Percentiles rank a stretch among this genome's conserved stretches.
These are phyloP conservation scores for Populus pruinosa DNA, from an alignment of 345 rosid genomes.

Conservation along the genomic window DNA sequence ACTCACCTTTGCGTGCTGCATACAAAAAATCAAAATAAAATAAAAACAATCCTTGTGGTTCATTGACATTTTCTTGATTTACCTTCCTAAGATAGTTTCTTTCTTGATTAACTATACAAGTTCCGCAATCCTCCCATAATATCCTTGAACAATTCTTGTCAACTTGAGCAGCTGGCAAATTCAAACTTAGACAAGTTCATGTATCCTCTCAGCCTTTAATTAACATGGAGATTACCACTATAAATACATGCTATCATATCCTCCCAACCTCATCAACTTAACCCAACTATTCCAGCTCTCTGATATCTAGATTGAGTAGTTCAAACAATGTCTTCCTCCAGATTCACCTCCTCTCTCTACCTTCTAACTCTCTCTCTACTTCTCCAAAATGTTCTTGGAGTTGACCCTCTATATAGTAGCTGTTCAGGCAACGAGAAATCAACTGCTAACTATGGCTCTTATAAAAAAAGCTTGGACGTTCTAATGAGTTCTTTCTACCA, in stretches of 20 bases:
- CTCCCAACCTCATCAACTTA: not conserved
- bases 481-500: not conserved
- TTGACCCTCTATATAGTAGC: not conserved
- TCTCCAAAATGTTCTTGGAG: not conserved
- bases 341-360: not conserved
- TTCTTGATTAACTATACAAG: not conserved
- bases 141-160: too few relatives aligned
- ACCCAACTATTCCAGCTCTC: not conserved
- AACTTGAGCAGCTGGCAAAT: not conserved
- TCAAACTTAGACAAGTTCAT: not conserved
- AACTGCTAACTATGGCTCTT: not conserved
- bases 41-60: too few relatives aligned
- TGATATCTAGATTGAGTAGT: not conserved
- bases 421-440: not conserved
- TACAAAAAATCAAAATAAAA: too few relatives aligned
- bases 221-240: not conserved
- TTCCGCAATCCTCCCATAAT: too few relatives aligned
- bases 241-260: not conserved
- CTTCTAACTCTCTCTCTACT: not conserved
- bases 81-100: too few relatives aligned
- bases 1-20: not conserved
- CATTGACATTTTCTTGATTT: not conserved
- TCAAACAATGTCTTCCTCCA: not conserved
- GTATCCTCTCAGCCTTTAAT: too few relatives aligned
- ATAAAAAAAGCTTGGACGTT: not conserved